phyloP scores from a whole-genome alignment of 164 flowering plant species.

The Cinnamomum micranthum region DNA sequence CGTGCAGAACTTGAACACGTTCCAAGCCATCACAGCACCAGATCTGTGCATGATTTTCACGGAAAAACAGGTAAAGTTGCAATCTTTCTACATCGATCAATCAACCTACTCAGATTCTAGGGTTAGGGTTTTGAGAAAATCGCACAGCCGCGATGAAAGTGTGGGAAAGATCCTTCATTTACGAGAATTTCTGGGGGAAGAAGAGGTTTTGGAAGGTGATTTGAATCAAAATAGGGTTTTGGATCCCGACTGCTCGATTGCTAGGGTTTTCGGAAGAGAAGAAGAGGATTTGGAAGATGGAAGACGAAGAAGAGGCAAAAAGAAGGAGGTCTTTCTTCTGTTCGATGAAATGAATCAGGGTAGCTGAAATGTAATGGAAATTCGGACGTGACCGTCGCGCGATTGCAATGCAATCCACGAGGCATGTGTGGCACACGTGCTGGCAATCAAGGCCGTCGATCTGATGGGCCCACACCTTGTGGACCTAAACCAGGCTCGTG shows the following conservation, averaged over 20 bases:
- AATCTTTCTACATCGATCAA: background rate
- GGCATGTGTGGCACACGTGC: background rate
- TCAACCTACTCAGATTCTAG: background rate
- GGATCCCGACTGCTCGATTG: background rate
- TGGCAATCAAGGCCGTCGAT: background rate
- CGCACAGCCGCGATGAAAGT: too few relatives aligned
- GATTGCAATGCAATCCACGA: too few relatives aligned
- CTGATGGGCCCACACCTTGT: background rate
- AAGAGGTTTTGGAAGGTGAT: background rate
- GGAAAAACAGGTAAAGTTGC: background rate
- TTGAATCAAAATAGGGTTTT: background rate
- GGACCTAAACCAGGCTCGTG: too few relatives aligned
- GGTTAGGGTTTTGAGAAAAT: background rate
- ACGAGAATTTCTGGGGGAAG: background rate
- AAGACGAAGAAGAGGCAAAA: background rate
- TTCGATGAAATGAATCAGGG: too few relatives aligned
- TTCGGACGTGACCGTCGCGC: too few relatives aligned
- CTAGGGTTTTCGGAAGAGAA: background rate
- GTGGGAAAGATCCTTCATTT: background rate
- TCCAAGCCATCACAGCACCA: slow-evolving; percentile 36
- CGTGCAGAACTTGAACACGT: slow-evolving; percentile 39
- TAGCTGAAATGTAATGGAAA: too few relatives aligned
- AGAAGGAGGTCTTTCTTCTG: too few relatives aligned
- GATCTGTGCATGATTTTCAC: slow-evolving; percentile 79
- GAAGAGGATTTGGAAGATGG: background rate